Percentiles rank a stretch among this genome's conserved stretches.
Conservation (phyloP, 1,284 basidiomycete species). For the Chiua sp. region DNA sequence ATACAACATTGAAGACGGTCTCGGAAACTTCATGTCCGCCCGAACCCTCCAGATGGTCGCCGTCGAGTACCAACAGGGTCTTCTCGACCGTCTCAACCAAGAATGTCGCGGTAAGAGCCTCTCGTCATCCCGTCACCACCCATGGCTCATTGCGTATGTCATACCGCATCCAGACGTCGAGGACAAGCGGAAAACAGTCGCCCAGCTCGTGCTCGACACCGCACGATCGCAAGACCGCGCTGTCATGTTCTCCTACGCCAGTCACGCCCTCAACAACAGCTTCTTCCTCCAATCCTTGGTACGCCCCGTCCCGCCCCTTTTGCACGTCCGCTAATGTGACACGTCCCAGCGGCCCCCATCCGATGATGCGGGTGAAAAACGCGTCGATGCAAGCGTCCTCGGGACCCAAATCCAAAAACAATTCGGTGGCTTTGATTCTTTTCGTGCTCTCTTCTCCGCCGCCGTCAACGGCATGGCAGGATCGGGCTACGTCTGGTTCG, state of each 20-base stretch:
- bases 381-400: constrained; percentile 45
- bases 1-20: constrained; percentile 70
- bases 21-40: constrained; percentile 78
- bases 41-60: constrained; percentile 69
- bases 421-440: constrained; percentile 68
- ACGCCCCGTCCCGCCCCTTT: constrained; percentile 39
- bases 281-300: constrained; percentile 93
- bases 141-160: neutral
- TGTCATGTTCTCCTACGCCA: constrained; percentile 91
- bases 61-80: constrained; percentile 83
- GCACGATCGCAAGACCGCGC: constrained; percentile 66
- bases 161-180: constrained; percentile 53
- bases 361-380: constrained; percentile 48
- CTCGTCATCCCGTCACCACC: neutral
- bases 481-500: constrained; percentile 91
- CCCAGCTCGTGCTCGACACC: constrained; percentile 78
- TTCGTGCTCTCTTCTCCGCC: constrained; percentile 81
- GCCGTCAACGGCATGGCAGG: constrained; percentile 81
- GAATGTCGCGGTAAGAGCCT: constrained; percentile 66
- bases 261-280: constrained; percentile 92
- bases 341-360: constrained; percentile 55
- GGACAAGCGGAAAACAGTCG: constrained; percentile 64
- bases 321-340: neutral
- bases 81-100: constrained; percentile 76
- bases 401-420: constrained; percentile 49